Percentiles rank a stretch among this genome's conserved stretches.
These are phyloP conservation scores for Tephrocybe sp. DNA, from an alignment of 768 basidiomycete genomes.

Conservation along the genomic window DNA sequence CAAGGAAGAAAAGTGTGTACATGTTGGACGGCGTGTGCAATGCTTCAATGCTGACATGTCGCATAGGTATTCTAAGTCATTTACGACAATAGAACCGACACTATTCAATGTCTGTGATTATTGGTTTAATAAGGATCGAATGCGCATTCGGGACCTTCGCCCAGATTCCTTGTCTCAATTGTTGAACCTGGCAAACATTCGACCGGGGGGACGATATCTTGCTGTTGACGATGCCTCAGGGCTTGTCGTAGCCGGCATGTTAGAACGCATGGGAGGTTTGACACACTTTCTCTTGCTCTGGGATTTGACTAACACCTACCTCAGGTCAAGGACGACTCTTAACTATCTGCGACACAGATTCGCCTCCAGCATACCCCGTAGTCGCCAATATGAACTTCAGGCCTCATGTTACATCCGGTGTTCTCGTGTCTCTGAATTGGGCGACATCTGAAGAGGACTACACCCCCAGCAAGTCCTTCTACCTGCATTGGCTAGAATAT, in stretches of 20 bases:
- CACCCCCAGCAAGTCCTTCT: conserved; percentile 47
- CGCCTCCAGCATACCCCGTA: conserved; percentile 88
- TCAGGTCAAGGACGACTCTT: conserved; percentile 78
- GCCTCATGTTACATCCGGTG: conserved; percentile 44
- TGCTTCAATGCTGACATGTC: background rate
- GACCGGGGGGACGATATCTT: conserved; percentile 84
- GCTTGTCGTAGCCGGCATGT: conserved; percentile 75
- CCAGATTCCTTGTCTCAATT: conserved; percentile 88
- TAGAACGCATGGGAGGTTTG: conserved; percentile 84
- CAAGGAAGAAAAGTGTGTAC: conserved; percentile 89
- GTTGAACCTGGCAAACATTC: conserved; percentile 76
- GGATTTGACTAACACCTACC: background rate
- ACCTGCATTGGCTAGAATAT: background rate
- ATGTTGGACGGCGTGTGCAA: background rate
- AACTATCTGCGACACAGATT: conserved; percentile 85
- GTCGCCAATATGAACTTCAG: conserved; percentile 85
- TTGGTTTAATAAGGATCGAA: conserved; percentile 84
- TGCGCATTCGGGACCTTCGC: conserved; percentile 78
- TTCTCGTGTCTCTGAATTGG: conserved; percentile 83
- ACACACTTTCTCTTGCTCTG: background rate
- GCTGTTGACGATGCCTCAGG: conserved; percentile 93
- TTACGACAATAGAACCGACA: conserved; percentile 86
- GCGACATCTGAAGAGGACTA: conserved; percentile 81
- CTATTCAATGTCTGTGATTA: conserved; percentile 85
- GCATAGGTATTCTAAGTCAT: conserved; percentile 78